Conservation (phyloP, 2,329 filamentous ascomycete species). For the Parastagonospora nodorum region DNA sequence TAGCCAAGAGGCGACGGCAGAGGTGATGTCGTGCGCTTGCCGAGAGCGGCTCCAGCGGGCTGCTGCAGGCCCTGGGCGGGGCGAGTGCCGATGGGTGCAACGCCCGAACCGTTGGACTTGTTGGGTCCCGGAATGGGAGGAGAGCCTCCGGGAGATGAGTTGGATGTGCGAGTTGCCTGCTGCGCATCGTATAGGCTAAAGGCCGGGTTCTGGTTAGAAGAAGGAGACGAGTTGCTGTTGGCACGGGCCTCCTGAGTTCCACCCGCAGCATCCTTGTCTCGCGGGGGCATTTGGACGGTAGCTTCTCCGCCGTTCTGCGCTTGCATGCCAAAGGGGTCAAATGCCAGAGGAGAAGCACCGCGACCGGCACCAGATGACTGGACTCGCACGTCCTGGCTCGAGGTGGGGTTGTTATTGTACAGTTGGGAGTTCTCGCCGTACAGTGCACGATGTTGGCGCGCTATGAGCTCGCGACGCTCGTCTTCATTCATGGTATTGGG, state of each 20-base stretch:
- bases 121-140: conserved; percentile 69
- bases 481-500: conserved; percentile 90
- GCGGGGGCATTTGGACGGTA: conserved; percentile 57
- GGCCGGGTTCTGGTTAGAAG: conserved; percentile 63
- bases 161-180: conserved; percentile 77
- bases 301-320: conserved; percentile 56
- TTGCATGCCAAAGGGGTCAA: conserved; percentile 70
- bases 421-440: conserved; percentile 78
- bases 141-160: conserved; percentile 82
- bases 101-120: conserved; percentile 65
- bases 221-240: conserved; percentile 85
- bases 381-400: conserved; percentile 67
- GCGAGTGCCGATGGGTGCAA: conserved; percentile 92
- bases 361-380: conserved; percentile 65
- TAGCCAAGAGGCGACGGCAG: conserved; percentile 82
- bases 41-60: conserved; percentile 64
- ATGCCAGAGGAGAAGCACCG: conserved; percentile 79
- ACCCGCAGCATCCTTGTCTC: conserved; percentile 52
- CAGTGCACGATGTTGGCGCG: conserved; percentile 90
- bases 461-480: conserved; percentile 92
- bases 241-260: conserved; percentile 68
- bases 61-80: conserved; percentile 67
- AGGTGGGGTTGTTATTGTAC: conserved; percentile 69
- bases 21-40: conserved; percentile 86
- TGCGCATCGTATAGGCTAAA: conserved; percentile 60